These are phyloP conservation scores for Kwoniella newhampshirensis DNA, from an alignment of 768 basidiomycete species.

Conservation along the genomic window DNA sequence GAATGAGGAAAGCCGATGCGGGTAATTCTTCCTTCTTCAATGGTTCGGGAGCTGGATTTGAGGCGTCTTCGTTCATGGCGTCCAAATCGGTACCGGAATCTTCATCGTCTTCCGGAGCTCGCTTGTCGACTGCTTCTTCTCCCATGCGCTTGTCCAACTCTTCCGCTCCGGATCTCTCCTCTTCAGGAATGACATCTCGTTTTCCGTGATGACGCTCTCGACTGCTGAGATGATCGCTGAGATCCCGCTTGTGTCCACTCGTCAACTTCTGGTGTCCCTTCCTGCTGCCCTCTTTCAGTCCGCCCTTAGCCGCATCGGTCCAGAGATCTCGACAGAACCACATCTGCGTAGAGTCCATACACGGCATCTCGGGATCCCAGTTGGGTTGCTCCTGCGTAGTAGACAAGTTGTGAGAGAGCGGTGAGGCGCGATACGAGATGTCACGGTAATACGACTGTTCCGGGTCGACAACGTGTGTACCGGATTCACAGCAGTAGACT, in stretches of 20 bases:
- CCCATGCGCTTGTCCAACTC: conserved; percentile 2
- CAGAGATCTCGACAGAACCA: conserved; percentile 98
- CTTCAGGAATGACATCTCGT: not conserved
- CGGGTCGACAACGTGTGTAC: conserved; percentile 95
- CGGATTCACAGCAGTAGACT: conserved; percentile 97
- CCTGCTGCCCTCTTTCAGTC: conserved; percentile 54
- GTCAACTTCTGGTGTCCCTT: conserved; percentile 36
- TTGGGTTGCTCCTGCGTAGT: conserved; percentile 61
- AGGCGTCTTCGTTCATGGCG: conserved; percentile 49
- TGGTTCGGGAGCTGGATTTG: conserved; percentile 48
- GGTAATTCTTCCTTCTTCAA: conserved; percentile 48
- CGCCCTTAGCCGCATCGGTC: conserved; percentile 80
- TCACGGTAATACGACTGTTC: conserved; percentile 92
- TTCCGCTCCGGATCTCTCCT: conserved; percentile 3
- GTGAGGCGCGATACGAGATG: conserved; percentile 77
- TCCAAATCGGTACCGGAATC: conserved; percentile 48
- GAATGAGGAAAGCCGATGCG: conserved; percentile 60
- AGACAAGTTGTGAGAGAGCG: conserved; percentile 72
- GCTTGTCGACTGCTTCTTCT: conserved; percentile 21
- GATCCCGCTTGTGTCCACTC: conserved; percentile 37
- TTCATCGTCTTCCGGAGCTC: conserved; percentile 41
- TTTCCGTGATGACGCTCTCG: not conserved
- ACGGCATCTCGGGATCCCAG: conserved; percentile 76
- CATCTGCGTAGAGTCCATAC: conserved; percentile 92
- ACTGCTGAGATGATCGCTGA: conserved; percentile 13